Evolutionary conservation across 352 stramenopile species (phyloP).

Genomic region (Hyaloperonospora brassicae): DNA sequence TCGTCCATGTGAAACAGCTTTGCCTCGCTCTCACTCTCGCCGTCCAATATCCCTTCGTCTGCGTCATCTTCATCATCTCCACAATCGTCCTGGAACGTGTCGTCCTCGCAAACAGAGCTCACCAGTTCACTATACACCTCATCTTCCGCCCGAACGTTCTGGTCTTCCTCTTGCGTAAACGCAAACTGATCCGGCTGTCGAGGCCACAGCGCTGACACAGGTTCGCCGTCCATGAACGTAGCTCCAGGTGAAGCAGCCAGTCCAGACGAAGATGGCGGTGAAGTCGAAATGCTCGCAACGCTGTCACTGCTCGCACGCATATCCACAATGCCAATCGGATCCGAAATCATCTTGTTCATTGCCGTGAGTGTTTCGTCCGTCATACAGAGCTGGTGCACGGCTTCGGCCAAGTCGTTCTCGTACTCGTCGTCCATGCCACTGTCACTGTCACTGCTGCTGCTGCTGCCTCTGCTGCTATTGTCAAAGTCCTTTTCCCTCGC

Average conservation of each 20-base stretch:
- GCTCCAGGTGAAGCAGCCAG: constrained; percentile 53
- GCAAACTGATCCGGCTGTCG: constrained; percentile 76
- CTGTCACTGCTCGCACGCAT: constrained; percentile 16
- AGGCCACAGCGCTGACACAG: constrained; percentile 66
- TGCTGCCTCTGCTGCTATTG: neutral
- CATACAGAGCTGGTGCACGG: constrained; percentile 65
- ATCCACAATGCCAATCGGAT: constrained; percentile 41
- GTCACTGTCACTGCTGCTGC: constrained; percentile 19
- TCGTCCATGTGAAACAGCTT: constrained; percentile 65
- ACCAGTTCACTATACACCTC: constrained; percentile 80
- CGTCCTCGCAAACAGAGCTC: constrained; percentile 50
- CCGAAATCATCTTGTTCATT: constrained; percentile 46
- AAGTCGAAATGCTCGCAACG: constrained; percentile 38
- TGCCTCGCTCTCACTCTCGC: constrained; percentile 19
- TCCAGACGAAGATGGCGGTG: constrained; percentile 58
- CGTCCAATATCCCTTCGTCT: constrained; percentile 17
- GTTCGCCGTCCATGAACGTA: constrained; percentile 63
- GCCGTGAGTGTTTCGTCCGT: constrained; percentile 42
- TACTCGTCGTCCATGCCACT: constrained; percentile 54
- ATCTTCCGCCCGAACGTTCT: constrained; percentile 44
- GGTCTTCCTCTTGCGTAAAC: constrained; percentile 79
- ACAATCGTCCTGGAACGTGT: constrained; percentile 44
- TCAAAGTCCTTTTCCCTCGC: constrained; percentile 2
- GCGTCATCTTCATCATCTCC: constrained; percentile 23
- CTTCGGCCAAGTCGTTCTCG: constrained; percentile 59